Evolutionary conservation across 179 eudicot genomes (phyloP).

Genomic region (Pouteria campechiana): DNA sequence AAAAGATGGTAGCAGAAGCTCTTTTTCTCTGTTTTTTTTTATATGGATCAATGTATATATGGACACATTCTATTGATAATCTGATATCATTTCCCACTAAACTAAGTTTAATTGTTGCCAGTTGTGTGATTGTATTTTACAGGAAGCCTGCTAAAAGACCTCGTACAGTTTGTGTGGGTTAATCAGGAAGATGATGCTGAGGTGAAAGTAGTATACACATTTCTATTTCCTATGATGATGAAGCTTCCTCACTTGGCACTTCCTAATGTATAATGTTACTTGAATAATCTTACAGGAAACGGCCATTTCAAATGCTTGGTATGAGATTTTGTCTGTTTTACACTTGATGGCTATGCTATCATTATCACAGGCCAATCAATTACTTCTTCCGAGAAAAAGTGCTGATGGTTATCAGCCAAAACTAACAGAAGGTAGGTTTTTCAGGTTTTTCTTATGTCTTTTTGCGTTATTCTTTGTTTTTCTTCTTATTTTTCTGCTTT

Average conservation of each 20-base stretch:
- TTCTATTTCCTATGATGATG: neutral
- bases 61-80: too few relatives aligned
- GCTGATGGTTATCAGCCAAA: conserved; percentile 82
- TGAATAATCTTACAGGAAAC: conserved; percentile 55
- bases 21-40: neutral
- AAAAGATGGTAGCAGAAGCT: conserved; percentile 62
- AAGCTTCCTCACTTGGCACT: conserved; percentile 2
- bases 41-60: too few relatives aligned
- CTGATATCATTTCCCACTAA: too few relatives aligned
- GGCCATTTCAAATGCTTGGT: conserved; percentile 86
- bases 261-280: neutral
- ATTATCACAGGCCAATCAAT: conserved; percentile 77
- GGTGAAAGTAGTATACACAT: conserved; percentile 26
- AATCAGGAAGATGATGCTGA: conserved; percentile 93
- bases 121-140: conserved; percentile 11
- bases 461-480: neutral
- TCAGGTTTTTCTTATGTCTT: neutral
- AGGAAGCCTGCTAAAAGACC: conserved; percentile 89
- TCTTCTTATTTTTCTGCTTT: neutral
- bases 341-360: conserved; percentile 86
- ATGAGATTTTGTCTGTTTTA: conserved; percentile 85
- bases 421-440: conserved; percentile 81
- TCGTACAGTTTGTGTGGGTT: conserved; percentile 77
- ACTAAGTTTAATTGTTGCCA: conserved; percentile 1
- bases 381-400: conserved; percentile 92